Percentiles rank a stretch among this genome's conserved stretches.
Conservation (phyloP, 2,329 filamentous ascomycete species). For the Fusarium solani-melongenae region DNA sequence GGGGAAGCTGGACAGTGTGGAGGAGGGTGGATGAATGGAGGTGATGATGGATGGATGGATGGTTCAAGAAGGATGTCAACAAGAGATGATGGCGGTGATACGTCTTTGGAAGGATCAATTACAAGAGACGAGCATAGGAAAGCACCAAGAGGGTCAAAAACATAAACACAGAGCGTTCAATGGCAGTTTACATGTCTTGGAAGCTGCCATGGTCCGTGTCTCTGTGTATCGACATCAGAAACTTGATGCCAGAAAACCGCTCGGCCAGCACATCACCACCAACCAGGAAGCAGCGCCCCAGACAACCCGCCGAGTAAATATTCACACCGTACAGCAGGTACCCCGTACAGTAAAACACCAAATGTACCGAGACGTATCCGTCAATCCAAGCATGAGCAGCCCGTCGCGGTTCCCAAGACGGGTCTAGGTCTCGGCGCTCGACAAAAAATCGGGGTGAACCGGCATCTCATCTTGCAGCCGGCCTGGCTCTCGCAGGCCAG, state of each 20-base stretch:
- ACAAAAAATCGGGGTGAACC: constrained; percentile 51
- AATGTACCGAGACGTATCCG: background rate
- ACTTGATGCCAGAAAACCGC: background rate
- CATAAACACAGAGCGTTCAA: background rate
- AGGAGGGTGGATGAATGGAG: constrained; percentile 37
- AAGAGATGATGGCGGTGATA: constrained; percentile 26
- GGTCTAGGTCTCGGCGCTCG: constrained; percentile 46
- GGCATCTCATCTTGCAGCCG: constrained; percentile 47
- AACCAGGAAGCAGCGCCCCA: background rate
- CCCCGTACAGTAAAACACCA: constrained; percentile 30
- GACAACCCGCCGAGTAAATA: background rate
- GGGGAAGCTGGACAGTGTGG: constrained; percentile 25
- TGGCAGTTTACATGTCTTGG: background rate
- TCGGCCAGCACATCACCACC: constrained; percentile 22
- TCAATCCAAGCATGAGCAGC: background rate
- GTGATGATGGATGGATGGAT: constrained; percentile 37
- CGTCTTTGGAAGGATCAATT: constrained; percentile 17
- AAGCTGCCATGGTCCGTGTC: background rate
- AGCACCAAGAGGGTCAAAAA: background rate
- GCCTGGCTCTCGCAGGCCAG: constrained; percentile 25
- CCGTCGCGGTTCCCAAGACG: constrained; percentile 25
- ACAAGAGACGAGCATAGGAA: background rate
- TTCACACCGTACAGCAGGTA: constrained; percentile 22
- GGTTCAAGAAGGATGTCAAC: background rate
- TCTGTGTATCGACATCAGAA: background rate